Percentiles rank a stretch among this genome's conserved stretches.
phyloP scores from a whole-genome alignment of 2,329 filamentous ascomycete species.

The Bipolaris oryzae region DNA sequence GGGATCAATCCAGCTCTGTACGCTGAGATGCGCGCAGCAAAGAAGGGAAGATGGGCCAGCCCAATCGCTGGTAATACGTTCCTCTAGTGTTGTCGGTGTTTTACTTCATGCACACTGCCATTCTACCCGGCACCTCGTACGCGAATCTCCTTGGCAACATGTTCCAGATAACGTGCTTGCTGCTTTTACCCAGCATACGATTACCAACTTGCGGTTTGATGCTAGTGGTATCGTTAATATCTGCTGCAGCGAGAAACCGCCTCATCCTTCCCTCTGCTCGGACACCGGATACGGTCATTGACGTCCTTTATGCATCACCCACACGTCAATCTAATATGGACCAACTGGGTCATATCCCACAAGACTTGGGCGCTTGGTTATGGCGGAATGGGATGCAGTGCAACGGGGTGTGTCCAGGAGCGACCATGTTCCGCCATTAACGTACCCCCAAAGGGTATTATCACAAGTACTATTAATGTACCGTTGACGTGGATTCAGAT shows the following conservation, averaged over 20 bases:
- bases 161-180: not conserved
- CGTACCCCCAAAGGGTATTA: not conserved
- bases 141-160: not conserved
- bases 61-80: constrained; percentile 45
- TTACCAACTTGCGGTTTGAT: not conserved
- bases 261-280: not conserved
- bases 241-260: not conserved
- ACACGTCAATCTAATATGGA: constrained; percentile 5
- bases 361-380: not conserved
- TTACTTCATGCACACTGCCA: not conserved
- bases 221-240: not conserved
- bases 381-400: not conserved
- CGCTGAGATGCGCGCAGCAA: constrained; percentile 55
- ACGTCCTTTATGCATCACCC: constrained; percentile 2
- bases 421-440: not conserved
- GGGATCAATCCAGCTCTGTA: constrained; percentile 56
- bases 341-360: constrained; percentile 1
- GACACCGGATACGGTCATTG: not conserved
- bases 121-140: not conserved
- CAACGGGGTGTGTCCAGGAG: not conserved
- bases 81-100: constrained; percentile 19
- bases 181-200: constrained; percentile 4
- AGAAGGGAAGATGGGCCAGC: constrained; percentile 48
- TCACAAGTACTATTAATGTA: constrained; percentile 9
- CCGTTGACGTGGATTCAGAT: constrained; percentile 2